phyloP scores from a whole-genome alignment of 2,329 filamentous ascomycete genomes.

The Paraconiothyrium sp. region DNA sequence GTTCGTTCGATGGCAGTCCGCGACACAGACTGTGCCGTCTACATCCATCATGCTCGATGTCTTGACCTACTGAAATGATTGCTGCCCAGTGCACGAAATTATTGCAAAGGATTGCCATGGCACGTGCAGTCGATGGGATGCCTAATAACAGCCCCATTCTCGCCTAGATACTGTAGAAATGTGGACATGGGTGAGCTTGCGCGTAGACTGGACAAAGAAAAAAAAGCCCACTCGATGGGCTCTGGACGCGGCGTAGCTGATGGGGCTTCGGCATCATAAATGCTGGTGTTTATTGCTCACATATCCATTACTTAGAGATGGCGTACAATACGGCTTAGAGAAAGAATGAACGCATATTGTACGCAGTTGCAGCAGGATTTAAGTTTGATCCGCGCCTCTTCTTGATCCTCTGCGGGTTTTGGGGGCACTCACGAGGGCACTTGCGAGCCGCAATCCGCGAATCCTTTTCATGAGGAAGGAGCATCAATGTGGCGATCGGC shows the following conservation, averaged over 20 bases:
- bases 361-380: background rate
- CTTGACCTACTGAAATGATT: background rate
- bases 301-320: background rate
- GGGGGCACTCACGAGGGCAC: background rate
- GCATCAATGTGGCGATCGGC: background rate
- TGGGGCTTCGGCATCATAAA: background rate
- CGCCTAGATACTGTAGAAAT: background rate
- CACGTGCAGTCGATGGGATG: background rate
- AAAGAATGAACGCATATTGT: background rate
- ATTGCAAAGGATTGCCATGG: background rate
- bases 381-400: background rate
- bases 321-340: background rate
- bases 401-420: background rate
- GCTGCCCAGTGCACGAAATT: background rate
- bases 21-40: background rate
- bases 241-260: background rate
- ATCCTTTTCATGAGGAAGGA: background rate
- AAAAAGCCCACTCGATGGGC: background rate
- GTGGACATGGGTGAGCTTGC: background rate
- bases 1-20: background rate
- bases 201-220: background rate
- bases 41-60: background rate
- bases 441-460: background rate
- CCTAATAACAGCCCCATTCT: background rate
- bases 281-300: background rate